Percentiles rank a stretch among this genome's conserved stretches.
phyloP scores from a whole-genome alignment of 2,329 filamentous ascomycete species.

The Aspergillus sp. region DNA sequence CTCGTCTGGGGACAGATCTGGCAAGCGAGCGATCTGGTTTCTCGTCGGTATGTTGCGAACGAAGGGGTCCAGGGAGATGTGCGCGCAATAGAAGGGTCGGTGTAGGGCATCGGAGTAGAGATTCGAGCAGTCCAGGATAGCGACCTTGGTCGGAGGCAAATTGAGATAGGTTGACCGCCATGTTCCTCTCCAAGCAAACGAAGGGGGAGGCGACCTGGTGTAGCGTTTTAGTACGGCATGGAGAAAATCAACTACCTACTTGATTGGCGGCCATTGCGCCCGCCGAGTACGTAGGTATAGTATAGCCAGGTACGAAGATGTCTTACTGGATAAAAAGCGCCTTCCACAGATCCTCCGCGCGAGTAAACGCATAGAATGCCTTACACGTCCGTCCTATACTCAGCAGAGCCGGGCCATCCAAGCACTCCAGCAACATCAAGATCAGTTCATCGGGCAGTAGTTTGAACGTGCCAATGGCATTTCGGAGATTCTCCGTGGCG shows the following conservation, averaged over 20 bases:
- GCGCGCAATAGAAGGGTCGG: conserved; percentile 84
- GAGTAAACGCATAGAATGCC: conserved; percentile 80
- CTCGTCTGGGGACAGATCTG: conserved; percentile 67
- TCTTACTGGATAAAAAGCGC: conserved; percentile 78
- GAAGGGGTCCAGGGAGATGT: conserved; percentile 68
- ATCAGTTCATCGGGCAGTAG: conserved; percentile 78
- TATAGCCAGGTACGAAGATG: conserved; percentile 25
- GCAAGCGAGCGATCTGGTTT: conserved; percentile 72
- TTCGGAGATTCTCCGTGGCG: conserved; percentile 64
- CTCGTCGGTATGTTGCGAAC: conserved; percentile 66
- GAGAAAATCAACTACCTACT: not conserved
- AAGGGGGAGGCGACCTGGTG: conserved; percentile 29
- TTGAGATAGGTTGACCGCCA: conserved; percentile 79
- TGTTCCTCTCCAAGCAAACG: conserved; percentile 71
- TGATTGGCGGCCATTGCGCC: not conserved
- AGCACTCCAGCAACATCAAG: conserved; percentile 69
- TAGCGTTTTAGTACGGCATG: conserved; percentile 3
- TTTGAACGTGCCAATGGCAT: conserved; percentile 64
- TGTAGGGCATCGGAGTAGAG: conserved; percentile 90
- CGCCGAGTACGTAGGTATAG: conserved; percentile 1
- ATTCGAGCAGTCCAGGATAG: conserved; percentile 67
- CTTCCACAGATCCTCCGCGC: conserved; percentile 88
- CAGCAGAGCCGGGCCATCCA: conserved; percentile 64
- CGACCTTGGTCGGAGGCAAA: conserved; percentile 53
- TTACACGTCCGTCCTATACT: conserved; percentile 75